These are phyloP conservation scores for Peronospora belbahrii DNA, from an alignment of 352 stramenopile species.

Conservation along the genomic window DNA sequence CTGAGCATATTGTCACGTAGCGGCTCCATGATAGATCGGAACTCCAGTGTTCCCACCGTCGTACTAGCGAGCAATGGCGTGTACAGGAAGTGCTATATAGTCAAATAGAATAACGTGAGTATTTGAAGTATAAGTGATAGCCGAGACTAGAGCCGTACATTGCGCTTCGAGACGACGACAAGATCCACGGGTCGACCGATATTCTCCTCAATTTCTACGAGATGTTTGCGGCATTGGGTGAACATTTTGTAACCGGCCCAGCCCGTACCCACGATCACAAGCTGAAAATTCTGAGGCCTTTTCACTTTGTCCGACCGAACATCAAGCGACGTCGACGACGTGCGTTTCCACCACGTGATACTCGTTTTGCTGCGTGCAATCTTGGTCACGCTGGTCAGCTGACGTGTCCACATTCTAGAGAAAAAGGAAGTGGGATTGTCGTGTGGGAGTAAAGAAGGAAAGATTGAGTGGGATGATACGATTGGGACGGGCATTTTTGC, in stretches of 20 bases:
- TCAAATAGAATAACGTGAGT: background rate
- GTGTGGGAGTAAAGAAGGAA: background rate
- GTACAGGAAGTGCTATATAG: slow-evolving; percentile 94
- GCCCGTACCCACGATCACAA: slow-evolving; percentile 68
- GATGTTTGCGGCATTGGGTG: slow-evolving; percentile 67
- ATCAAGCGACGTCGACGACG: slow-evolving; percentile 18
- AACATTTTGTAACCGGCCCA: slow-evolving; percentile 79
- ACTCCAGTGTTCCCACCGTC: slow-evolving; percentile 94
- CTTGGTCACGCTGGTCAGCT: background rate
- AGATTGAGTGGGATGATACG: background rate
- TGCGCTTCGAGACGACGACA: slow-evolving; percentile 74
- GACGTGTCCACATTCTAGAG: background rate
- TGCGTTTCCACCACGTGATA: slow-evolving; percentile 8
- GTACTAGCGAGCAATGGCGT: slow-evolving; percentile 94
- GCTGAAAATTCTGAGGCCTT: slow-evolving; percentile 61
- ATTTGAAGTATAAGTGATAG: background rate
- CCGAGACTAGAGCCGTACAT: slow-evolving; percentile 33
- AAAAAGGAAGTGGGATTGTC: background rate
- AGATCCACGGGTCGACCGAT: slow-evolving; percentile 50
- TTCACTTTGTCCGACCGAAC: slow-evolving; percentile 18
- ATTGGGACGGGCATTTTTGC: background rate
- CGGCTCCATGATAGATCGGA: slow-evolving; percentile 94
- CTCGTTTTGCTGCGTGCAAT: background rate
- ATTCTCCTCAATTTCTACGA: slow-evolving; percentile 60
- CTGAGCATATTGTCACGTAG: slow-evolving; percentile 81